Evolutionary conservation across 2,329 filamentous ascomycete genomes (phyloP), one percentile per base, ranked within the genome.

Genomic region (Exophiala alcalophila): DNA sequence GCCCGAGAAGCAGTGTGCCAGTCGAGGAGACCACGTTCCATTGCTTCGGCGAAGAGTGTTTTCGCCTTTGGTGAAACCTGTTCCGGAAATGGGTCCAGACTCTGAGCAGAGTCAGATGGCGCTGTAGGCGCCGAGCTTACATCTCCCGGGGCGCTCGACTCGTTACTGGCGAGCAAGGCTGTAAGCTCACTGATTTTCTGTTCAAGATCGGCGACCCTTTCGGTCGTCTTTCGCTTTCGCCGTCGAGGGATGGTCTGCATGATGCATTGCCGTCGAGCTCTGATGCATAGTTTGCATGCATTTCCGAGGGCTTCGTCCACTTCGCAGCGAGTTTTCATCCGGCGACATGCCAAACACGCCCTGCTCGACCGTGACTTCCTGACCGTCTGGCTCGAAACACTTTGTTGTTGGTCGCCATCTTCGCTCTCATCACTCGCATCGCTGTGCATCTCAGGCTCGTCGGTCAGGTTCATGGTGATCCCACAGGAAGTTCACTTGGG

Each of bases 181-280:
- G 86, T 94, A 60, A 95, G 63, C 5, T 84, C 85, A 69, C 94
- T 87, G 52, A 95, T 91, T 69, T 94, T 94, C 71, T 83, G 86
- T 70, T 95, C 89, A 33, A 95, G 73, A 69, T 94, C 89, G 5
- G 88, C 84, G 9, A 95, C 88, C 38, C 88, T 77, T 52, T 80
- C 90, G 61, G 94, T 89, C 39, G 86, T 89, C 72, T 90, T 94
- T 70, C 90, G 85, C 30, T 89, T 76, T 66, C 92, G 94, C 27
- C 87, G 66, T 6, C 72, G 78, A 1, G 79, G 86, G 52, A 81
- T 77, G 1, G 87, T 92, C 1, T 87, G 94, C 51, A 89, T 82
- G 23, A 90, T 68, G 60, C 89, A 94, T 51, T 73, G 72, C 20
- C 88, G 73, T 10, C 81, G 78, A 2, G 86, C 84, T 66, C 92